Percentiles rank a stretch among this genome's conserved stretches.
phyloP scores from a whole-genome alignment of 768 basidiomycete species.

The Kwoniella heveanensis region DNA sequence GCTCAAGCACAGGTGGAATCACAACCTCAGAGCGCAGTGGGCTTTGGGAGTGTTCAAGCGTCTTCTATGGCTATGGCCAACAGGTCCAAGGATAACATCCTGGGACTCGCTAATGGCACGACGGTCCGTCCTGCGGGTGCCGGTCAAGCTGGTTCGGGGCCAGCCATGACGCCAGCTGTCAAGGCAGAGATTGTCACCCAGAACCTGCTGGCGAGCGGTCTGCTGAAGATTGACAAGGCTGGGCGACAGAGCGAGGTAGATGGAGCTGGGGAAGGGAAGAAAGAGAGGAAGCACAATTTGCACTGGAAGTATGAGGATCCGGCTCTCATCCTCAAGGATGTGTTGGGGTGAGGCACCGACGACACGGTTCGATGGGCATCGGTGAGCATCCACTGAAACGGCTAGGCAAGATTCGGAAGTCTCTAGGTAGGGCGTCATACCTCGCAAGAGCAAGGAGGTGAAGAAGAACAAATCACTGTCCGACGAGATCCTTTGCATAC shows the following conservation, averaged over 20 bases:
- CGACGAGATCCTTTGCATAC: no score
- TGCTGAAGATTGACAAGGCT: constrained; percentile 43
- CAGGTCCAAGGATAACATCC: background rate
- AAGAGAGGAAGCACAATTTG: constrained; percentile 46
- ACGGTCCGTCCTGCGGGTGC: no score
- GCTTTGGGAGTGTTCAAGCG: background rate
- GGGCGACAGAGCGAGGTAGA: constrained; percentile 34
- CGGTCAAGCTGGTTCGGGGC: no score
- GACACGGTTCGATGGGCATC: background rate
- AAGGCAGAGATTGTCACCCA: constrained; percentile 9
- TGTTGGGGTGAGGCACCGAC: constrained; percentile 34
- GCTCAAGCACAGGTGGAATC: background rate
- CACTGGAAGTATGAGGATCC: constrained; percentile 55
- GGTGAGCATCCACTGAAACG: no score
- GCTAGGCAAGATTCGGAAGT: no score
- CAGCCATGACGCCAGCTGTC: background rate
- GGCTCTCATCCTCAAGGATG: constrained; percentile 46
- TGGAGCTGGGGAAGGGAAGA: constrained; percentile 30
- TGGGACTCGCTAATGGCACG: background rate
- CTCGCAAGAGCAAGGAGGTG: no score
- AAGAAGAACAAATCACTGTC: no score
- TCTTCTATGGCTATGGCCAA: background rate
- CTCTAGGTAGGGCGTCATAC: no score
- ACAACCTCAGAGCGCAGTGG: background rate
- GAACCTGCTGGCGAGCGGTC: constrained; percentile 18